Percentiles rank a stretch among this genome's conserved stretches.
These are phyloP conservation scores for Fusarium keratoplasticum DNA, from an alignment of 2,329 filamentous ascomycete genomes.

Conservation along the genomic window DNA sequence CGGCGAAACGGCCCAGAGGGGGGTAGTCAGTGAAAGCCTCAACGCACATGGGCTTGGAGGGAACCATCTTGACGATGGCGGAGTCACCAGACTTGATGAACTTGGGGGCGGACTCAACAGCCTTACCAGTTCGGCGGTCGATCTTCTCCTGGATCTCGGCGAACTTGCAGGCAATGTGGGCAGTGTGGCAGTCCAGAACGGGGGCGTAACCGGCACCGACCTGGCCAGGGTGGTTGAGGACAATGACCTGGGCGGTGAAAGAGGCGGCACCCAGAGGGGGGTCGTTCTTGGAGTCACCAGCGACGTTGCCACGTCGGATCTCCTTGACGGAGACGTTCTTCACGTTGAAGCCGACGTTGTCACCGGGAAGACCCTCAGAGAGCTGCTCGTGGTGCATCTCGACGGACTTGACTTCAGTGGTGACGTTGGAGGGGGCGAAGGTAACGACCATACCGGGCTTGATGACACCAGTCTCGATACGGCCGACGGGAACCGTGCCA, in stretches of 20 bases:
- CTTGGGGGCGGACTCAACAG: slow-evolving; percentile 91
- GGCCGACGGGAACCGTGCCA: slow-evolving; percentile 99
- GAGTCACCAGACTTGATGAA: slow-evolving; percentile 99
- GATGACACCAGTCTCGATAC: slow-evolving; percentile 99
- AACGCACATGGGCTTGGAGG: slow-evolving; percentile 99
- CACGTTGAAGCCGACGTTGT: slow-evolving; percentile 99
- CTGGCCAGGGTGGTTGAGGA: slow-evolving; percentile 99
- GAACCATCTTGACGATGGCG: slow-evolving; percentile 99
- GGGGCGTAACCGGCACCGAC: slow-evolving; percentile 99
- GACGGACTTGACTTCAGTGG: slow-evolving; percentile 99
- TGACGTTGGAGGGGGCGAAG: slow-evolving; percentile 98
- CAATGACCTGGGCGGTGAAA: slow-evolving; percentile 99
- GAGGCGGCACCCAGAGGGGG: slow-evolving; percentile 88
- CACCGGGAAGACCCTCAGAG: slow-evolving; percentile 91
- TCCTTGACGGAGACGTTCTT: slow-evolving; percentile 99
- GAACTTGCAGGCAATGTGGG: slow-evolving; percentile 99
- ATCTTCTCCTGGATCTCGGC: slow-evolving; percentile 99
- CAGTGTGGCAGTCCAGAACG: slow-evolving; percentile 99
- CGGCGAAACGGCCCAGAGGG: slow-evolving; percentile 99
- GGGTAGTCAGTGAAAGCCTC: slow-evolving; percentile 99
- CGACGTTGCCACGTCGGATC: slow-evolving; percentile 99
- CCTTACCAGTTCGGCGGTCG: slow-evolving; percentile 99
- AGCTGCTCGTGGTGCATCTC: slow-evolving; percentile 99
- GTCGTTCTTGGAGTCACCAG: slow-evolving; percentile 99
- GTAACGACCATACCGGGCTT: slow-evolving; percentile 94